These are phyloP conservation scores for Geotrichum carabidarum DNA, from an alignment of 1,139 yeast genomes.

Conservation along the genomic window DNA sequence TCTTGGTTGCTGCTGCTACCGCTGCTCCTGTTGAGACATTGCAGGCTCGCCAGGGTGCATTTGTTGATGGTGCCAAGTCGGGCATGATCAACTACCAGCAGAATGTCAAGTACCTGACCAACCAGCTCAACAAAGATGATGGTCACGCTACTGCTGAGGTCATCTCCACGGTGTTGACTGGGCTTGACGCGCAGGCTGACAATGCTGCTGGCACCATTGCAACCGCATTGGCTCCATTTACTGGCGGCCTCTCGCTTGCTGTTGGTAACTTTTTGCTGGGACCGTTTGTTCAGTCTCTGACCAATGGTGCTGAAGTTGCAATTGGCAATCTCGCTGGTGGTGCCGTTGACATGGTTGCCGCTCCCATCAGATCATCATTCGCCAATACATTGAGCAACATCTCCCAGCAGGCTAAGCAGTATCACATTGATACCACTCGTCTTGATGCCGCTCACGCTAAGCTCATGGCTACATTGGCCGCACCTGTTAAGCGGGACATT, in stretches of 20 bases:
- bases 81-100: constrained; percentile 26
- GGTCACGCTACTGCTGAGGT: constrained; percentile 23
- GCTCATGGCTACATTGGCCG: constrained; percentile 8
- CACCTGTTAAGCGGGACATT: not conserved
- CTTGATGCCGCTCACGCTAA: constrained; percentile 11
- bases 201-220: constrained; percentile 23
- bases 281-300: constrained; percentile 29
- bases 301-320: constrained; percentile 31
- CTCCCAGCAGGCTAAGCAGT: constrained; percentile 17
- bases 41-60: not conserved
- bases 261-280: constrained; percentile 28
- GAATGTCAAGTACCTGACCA: constrained; percentile 22
- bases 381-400: constrained; percentile 18
- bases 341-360: constrained; percentile 18
- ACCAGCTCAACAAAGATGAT: constrained; percentile 19
- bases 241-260: constrained; percentile 27
- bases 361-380: constrained; percentile 16
- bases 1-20: not conserved
- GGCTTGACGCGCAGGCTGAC: constrained; percentile 25
- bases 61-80: constrained; percentile 18
- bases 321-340: constrained; percentile 27
- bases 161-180: constrained; percentile 11
- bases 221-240: constrained; percentile 28
- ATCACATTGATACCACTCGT: constrained; percentile 21
- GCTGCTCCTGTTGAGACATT: not conserved